A percentile compares a stretch with the other conserved stretches of the same genome.
Evolutionary conservation across 2,329 filamentous ascomycete genomes (phyloP).

Genomic region (Colletotrichum sojae): DNA sequence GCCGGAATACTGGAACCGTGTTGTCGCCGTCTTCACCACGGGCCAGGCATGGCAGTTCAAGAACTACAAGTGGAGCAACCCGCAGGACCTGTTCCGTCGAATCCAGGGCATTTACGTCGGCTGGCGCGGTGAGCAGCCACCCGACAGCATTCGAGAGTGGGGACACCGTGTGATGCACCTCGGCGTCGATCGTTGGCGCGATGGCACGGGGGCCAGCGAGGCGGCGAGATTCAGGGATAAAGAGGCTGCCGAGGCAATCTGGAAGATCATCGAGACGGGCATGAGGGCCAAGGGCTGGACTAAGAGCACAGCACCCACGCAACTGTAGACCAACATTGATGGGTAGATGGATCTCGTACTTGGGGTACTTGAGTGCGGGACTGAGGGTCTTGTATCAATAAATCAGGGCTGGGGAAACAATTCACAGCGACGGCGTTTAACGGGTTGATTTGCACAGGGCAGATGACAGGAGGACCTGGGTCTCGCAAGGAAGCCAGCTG

Average conservation of each 20-base stretch:
- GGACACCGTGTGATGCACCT: slow-evolving; percentile 86
- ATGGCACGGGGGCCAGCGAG: slow-evolving; percentile 62
- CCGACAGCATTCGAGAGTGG: slow-evolving; percentile 85
- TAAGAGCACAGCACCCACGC: slow-evolving; percentile 75
- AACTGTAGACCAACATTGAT: slow-evolving; percentile 11
- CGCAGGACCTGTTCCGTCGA: slow-evolving; percentile 90
- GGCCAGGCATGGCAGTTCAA: slow-evolving; percentile 99
- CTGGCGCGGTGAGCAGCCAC: slow-evolving; percentile 87
- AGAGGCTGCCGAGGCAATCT: slow-evolving; percentile 93
- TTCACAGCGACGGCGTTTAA: slow-evolving; percentile 40
- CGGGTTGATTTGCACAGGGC: slow-evolving; percentile 21
- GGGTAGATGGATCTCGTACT: background rate
- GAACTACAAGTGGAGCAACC: slow-evolving; percentile 94
- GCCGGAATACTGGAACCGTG: slow-evolving; percentile 95
- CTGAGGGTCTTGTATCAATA: slow-evolving; percentile 23
- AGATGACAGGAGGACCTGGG: background rate
- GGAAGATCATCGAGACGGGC: slow-evolving; percentile 88
- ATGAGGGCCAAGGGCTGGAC: slow-evolving; percentile 91
- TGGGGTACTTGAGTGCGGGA: background rate
- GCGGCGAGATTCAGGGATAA: slow-evolving; percentile 84
- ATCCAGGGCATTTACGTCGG: slow-evolving; percentile 91
- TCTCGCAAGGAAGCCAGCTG: background rate
- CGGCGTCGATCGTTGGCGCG: slow-evolving; percentile 87
- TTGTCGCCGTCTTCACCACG: slow-evolving; percentile 97
- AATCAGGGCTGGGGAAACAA: slow-evolving; percentile 33